A percentile compares a stretch with the other conserved stretches of the same genome.
These are phyloP conservation scores for Lunularia cruciata DNA, from an alignment of 225 moss, liverwort and hornwort genomes.

Conservation along the genomic window DNA sequence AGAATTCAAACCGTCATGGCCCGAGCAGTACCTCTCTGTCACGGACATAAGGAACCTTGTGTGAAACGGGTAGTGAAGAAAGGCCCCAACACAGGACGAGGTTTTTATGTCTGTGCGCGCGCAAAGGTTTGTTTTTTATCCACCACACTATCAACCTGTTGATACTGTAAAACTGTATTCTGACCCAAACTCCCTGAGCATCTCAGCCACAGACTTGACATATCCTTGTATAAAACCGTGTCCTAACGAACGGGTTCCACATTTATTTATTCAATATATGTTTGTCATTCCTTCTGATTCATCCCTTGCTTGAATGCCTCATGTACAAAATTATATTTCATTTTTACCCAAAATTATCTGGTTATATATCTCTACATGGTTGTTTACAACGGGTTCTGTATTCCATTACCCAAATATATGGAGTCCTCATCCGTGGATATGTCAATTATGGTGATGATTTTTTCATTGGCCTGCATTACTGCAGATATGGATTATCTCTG, in stretches of 20 bases:
- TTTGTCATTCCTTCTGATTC: background rate
- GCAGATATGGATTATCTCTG: too few species aligned
- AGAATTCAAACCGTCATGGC: conserved; percentile 76
- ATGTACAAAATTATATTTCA: too few species aligned
- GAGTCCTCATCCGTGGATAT: too few species aligned
- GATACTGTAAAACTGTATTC: background rate
- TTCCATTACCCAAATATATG: too few species aligned
- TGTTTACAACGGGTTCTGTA: too few species aligned
- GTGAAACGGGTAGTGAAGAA: conserved; percentile 69
- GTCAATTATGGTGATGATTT: too few species aligned
- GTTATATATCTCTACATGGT: too few species aligned
- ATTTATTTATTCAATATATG: background rate
- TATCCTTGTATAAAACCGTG: background rate
- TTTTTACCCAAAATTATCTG: too few species aligned
- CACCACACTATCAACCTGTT: too few species aligned
- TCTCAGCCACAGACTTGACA: background rate
- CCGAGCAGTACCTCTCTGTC: conserved; percentile 65
- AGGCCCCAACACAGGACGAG: conserved; percentile 79
- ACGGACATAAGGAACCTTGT: conserved; percentile 87
- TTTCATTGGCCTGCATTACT: too few species aligned
- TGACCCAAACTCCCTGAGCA: background rate
- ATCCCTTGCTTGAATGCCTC: too few species aligned
- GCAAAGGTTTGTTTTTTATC: conserved; percentile 67
- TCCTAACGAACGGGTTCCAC: background rate
- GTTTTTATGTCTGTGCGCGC: conserved; percentile 90